A percentile compares a stretch with the other conserved stretches of the same genome.
Evolutionary conservation across 768 basidiomycete species (phyloP).

Genomic region (Suillus decipiens): DNA sequence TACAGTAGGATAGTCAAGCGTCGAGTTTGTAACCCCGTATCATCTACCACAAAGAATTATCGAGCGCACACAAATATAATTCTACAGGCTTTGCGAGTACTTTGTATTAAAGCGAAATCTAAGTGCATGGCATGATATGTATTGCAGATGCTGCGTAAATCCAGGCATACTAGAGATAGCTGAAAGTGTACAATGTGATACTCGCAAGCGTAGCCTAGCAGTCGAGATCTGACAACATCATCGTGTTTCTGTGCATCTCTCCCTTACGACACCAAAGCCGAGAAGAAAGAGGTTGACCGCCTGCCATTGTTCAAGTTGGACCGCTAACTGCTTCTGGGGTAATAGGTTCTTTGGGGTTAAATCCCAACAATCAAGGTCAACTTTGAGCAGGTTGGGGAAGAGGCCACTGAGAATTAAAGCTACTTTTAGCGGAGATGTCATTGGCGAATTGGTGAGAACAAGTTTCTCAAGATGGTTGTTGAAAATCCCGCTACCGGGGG

Average conservation of each 20-base stretch:
- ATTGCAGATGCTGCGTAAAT: background rate
- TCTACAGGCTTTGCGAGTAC: background rate
- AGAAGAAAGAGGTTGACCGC: background rate
- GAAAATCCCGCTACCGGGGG: background rate
- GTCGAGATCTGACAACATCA: background rate
- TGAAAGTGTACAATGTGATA: background rate
- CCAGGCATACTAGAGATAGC: no score
- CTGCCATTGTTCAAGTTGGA: background rate
- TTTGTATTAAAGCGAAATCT: background rate
- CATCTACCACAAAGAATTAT: no score
- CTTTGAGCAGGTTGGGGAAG: conserved; percentile 20
- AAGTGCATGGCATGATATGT: background rate
- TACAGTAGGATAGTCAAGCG: no score
- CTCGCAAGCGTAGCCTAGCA: background rate
- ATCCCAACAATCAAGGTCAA: conserved; percentile 27
- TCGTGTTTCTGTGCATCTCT: background rate
- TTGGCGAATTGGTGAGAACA: conserved; percentile 24
- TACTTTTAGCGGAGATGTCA: conserved; percentile 15
- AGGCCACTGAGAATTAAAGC: conserved; percentile 17
- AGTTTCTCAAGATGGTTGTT: conserved; percentile 6
- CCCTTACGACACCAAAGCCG: background rate
- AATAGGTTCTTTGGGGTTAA: conserved; percentile 21
- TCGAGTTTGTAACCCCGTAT: no score
- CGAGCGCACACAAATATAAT: no score
- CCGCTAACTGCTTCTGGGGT: background rate